Base-by-base conservation (phyloP, 257 asterid genomes). In the Paraleonurus japonicus region DNA sequence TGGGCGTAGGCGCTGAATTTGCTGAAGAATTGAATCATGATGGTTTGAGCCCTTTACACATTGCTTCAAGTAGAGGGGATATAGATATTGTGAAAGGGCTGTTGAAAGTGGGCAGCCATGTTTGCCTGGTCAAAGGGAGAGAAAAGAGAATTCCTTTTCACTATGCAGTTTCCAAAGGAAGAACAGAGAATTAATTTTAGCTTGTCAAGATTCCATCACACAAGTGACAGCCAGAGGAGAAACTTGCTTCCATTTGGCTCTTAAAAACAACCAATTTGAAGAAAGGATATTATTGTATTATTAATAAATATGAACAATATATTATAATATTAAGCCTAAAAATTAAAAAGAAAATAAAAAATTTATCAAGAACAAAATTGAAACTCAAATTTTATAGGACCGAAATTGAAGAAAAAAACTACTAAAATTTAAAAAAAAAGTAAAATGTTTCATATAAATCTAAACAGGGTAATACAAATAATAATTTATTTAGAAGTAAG, bases 171-270 rank as follows among this genome's bases (percentile, higher is more conserved):
- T 63, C 33, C 20, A 77, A 69, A 65, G 89, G 85, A 8, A 70
- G 81, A 72, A 26, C 0, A 3, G 15, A 10, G 75, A 69, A 30
- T 47, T 84, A 76, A 45, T 84, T 11, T 41, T 62, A 2, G 75
- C 50, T 1, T 60, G 64, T 58, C 10, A 11, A 63, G 74, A 80
- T 32, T 77, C 81, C 10, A 65, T 76, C 5, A 7, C 10, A 5
- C 77, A 75, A 35, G 81, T 65, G 7, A 82, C 85, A 5, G 80
- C 76, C 7, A 72, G 86, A 71, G 76, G 82, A 4, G 83, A 82
- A 28, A 65, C 75, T 10, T 80, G 81, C 51, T 76, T 75, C 26
- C 85, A 82, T 65, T 68, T 85, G 16, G 80, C 86, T 0, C 75
- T 80, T 58, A 81, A 28, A 17, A 73, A 71, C 48, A 43, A 74